These are phyloP conservation scores for Cystobasidiopsis lactophilus DNA, from an alignment of 768 basidiomycete genomes.

Conservation along the genomic window DNA sequence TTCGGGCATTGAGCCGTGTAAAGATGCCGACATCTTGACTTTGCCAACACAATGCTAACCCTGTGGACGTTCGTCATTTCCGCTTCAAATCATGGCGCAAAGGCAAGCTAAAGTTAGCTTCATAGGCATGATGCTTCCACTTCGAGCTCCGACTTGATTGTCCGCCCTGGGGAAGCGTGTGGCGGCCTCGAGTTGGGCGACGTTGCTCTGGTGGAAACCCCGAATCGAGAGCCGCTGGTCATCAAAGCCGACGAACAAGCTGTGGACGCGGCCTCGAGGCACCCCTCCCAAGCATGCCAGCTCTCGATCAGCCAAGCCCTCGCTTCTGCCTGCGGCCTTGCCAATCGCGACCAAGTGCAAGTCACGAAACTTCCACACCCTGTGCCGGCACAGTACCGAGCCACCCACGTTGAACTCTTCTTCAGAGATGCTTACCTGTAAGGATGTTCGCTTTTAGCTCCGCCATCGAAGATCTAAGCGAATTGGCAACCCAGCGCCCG, in stretches of 20 bases:
- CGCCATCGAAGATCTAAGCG: no score
- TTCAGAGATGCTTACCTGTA: slow-evolving; percentile 80
- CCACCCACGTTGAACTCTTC: slow-evolving; percentile 64
- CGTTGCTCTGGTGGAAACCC: neutral
- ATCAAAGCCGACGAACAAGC: neutral
- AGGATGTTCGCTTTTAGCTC: neutral
- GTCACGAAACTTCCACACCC: slow-evolving; percentile 2
- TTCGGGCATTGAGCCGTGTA: no score
- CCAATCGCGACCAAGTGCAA: slow-evolving; percentile 8
- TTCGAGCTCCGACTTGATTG: no score
- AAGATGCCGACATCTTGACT: no score
- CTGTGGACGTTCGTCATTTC: no score
- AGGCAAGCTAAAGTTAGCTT: no score
- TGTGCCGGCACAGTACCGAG: slow-evolving; percentile 28
- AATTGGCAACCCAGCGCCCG: slow-evolving; percentile 34
- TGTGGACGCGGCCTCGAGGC: neutral
- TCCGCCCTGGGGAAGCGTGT: no score
- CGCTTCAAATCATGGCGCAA: no score
- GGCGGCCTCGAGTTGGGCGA: neutral
- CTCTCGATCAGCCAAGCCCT: slow-evolving; percentile 6
- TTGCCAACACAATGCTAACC: no score
- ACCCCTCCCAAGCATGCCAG: neutral
- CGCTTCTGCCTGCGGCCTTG: slow-evolving; percentile 1
- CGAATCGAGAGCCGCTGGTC: neutral
- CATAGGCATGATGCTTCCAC: no score